phyloP scores from a whole-genome alignment of 805 yeast species.

The Suhomyces kilbournensis region DNA sequence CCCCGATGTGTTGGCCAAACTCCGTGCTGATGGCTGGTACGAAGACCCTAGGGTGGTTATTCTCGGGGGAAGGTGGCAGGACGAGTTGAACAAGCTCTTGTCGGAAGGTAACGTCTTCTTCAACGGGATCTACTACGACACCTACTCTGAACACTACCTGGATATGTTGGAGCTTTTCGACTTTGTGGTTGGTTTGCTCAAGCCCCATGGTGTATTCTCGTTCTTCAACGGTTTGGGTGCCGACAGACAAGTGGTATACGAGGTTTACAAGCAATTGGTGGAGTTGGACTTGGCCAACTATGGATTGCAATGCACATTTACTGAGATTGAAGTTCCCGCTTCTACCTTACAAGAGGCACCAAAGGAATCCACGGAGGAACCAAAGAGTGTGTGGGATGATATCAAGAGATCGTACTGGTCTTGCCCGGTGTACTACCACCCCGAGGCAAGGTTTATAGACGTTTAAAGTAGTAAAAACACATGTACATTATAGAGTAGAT shows the following conservation, averaged over 20 bases:
- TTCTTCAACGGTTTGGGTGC: conserved; percentile 80
- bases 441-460: conserved; percentile 50
- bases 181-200: conserved; percentile 72
- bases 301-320: conserved; percentile 67
- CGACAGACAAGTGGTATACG: conserved; percentile 41
- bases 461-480: neutral
- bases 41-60: conserved; percentile 68
- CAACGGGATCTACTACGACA: conserved; percentile 91
- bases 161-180: conserved; percentile 89
- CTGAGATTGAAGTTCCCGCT: conserved; percentile 46
- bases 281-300: conserved; percentile 75
- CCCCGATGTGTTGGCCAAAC: conserved; percentile 76
- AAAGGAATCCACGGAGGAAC: neutral
- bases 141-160: conserved; percentile 86
- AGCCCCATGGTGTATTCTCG: conserved; percentile 80
- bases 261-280: conserved; percentile 81
- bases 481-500: neutral
- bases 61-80: conserved; percentile 93
- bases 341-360: conserved; percentile 16
- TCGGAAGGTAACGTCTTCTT: conserved; percentile 65
- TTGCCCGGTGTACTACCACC: conserved; percentile 66
- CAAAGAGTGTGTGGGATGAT: conserved; percentile 56
- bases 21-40: conserved; percentile 79
- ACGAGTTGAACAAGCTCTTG: conserved; percentile 62
- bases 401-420: conserved; percentile 65